Percentiles rank a stretch among this genome's conserved stretches.
Conservation (phyloP, 768 basidiomycete genomes). For the Tricholoma hemisulphureum region DNA sequence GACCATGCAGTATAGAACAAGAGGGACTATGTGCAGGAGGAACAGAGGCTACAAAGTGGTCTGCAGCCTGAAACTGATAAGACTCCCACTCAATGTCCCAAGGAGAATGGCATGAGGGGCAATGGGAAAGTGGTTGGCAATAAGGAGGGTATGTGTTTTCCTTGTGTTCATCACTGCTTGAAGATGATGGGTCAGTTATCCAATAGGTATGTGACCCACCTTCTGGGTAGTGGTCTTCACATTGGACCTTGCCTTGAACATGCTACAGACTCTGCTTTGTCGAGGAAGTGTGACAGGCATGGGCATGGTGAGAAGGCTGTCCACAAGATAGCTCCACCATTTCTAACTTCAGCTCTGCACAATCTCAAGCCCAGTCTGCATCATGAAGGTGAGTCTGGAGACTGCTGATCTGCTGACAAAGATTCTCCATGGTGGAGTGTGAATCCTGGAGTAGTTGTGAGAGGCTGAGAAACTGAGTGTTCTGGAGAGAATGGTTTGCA, state of each 20-base stretch:
- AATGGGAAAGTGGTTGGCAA: not conserved
- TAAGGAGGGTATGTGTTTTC: not conserved
- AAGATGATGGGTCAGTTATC: not conserved
- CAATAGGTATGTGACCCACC: not conserved
- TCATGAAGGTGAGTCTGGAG: constrained; percentile 12
- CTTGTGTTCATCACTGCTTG: not conserved
- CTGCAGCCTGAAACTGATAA: not conserved
- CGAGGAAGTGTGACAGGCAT: not conserved
- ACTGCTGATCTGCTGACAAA: constrained; percentile 5
- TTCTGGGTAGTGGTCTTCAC: not conserved
- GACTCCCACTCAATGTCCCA: not conserved
- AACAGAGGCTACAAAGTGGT: not conserved
- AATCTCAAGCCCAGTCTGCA: constrained; percentile 15
- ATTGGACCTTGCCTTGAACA: not conserved
- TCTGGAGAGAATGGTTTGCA: constrained; percentile 19
- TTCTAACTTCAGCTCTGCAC: constrained; percentile 9
- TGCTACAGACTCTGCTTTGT: not conserved
- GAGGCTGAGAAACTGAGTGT: constrained; percentile 21
- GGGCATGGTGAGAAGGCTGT: not conserved
- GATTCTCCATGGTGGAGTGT: constrained; percentile 15
- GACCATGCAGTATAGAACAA: not conserved
- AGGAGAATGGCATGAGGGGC: not conserved
- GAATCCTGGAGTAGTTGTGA: constrained; percentile 26
- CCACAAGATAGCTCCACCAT: constrained; percentile 9
- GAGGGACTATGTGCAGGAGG: not conserved